A percentile compares a stretch with the other conserved stretches of the same genome.
These are phyloP conservation scores for Somion occarium DNA, from an alignment of 1,284 basidiomycete genomes.

Conservation along the genomic window DNA sequence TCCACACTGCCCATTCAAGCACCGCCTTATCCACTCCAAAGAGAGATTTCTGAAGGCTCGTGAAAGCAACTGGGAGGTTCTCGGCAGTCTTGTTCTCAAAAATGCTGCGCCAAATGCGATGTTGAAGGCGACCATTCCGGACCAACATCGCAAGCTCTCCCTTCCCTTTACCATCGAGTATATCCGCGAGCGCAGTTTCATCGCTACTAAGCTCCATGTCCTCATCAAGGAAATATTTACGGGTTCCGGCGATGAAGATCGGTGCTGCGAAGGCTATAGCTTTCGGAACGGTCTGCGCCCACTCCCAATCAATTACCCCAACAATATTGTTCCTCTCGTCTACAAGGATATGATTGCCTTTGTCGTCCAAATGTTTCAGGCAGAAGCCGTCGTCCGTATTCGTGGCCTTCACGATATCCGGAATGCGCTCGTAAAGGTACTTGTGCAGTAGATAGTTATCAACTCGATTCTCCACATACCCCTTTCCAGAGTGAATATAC, in stretches of 20 bases:
- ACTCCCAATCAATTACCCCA: conserved; percentile 29
- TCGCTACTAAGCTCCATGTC: conserved; percentile 8
- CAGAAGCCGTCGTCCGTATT: conserved; percentile 12
- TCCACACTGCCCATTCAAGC: background rate
- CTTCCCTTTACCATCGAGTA: conserved; percentile 4
- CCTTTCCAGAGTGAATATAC: conserved; percentile 6
- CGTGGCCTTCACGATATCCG: background rate
- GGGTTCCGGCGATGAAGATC: conserved; percentile 7
- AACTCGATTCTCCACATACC: conserved; percentile 6
- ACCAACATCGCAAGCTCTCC: conserved; percentile 9
- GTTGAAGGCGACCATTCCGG: background rate
- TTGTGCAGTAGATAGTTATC: conserved; percentile 16
- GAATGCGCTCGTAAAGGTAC: conserved; percentile 11
- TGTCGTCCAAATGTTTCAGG: conserved; percentile 28
- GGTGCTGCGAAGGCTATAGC: conserved; percentile 16
- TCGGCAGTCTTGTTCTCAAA: background rate
- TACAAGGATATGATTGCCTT: conserved; percentile 25
- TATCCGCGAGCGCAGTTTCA: conserved; percentile 6
- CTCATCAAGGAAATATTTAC: conserved; percentile 5
- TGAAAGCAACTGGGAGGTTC: background rate
- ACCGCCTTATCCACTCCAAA: background rate
- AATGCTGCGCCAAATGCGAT: background rate
- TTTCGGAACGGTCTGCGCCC: conserved; percentile 18
- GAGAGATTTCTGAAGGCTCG: background rate
- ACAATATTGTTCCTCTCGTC: conserved; percentile 20